phyloP scores from a whole-genome alignment of 108 stramenopile species.

The Stephanodiscus triporus region DNA sequence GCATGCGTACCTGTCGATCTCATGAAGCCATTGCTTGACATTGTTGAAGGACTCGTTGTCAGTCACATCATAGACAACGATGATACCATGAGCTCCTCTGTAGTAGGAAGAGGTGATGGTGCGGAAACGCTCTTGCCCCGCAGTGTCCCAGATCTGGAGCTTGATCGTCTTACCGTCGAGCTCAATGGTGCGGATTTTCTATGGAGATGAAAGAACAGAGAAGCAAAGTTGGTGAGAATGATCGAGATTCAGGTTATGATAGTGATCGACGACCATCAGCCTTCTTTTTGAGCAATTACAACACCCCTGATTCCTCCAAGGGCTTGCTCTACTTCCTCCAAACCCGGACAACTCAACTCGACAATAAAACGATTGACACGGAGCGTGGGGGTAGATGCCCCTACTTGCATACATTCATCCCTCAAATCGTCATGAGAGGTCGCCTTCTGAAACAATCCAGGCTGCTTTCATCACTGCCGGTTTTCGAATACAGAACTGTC shows the following conservation, averaged over 20 bases:
- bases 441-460: not conserved
- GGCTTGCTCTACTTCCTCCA: not conserved
- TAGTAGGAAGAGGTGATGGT: constrained; percentile 91
- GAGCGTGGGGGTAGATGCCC: not conserved
- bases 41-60: constrained; percentile 97
- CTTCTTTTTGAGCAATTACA: not conserved
- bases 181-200: constrained; percentile 99
- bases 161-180: constrained; percentile 99
- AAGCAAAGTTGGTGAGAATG: not conserved
- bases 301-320: not conserved
- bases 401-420: not conserved
- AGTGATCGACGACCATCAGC: not conserved
- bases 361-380: no score
- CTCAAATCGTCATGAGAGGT: not conserved
- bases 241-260: not conserved
- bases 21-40: constrained; percentile 99
- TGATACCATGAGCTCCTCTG: constrained; percentile 96
- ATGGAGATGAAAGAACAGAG: constrained; percentile 1
- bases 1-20: constrained; percentile 98
- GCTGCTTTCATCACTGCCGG: not conserved
- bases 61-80: constrained; percentile 98
- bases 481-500: not conserved
- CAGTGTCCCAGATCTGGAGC: constrained; percentile 94
- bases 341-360: not conserved
- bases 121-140: constrained; percentile 92